A percentile compares a stretch with the other conserved stretches of the same genome.
These are phyloP conservation scores for Moniliella sp. DNA, from an alignment of 1,284 basidiomycete species.

Conservation along the genomic window DNA sequence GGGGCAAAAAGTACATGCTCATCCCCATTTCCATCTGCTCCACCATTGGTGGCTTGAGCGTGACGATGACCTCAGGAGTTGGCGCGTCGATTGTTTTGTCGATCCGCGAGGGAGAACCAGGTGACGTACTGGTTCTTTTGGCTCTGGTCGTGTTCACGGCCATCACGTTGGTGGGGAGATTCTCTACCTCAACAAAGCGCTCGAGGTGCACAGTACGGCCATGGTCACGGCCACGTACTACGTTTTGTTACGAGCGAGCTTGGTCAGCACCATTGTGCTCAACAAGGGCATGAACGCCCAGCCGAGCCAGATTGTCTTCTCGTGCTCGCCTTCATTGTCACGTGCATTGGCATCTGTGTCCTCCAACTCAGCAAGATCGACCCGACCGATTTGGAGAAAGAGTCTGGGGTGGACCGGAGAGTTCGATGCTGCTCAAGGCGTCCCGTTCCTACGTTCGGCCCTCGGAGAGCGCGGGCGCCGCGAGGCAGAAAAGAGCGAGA, in stretches of 20 bases:
- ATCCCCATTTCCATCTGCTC: conserved; percentile 60
- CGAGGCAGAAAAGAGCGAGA: too few species aligned
- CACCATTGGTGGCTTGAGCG: conserved; percentile 84
- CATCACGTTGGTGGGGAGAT: conserved; percentile 66
- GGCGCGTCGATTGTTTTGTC: conserved; percentile 73
- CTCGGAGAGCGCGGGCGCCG: too few species aligned
- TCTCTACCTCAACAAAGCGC: too few species aligned
- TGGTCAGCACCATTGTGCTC: conserved; percentile 42
- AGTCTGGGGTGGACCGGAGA: conserved; percentile 19
- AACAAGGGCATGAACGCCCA: conserved; percentile 71
- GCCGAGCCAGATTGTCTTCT: conserved; percentile 64
- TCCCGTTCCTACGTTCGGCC: too few species aligned
- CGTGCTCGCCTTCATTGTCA: conserved; percentile 65
- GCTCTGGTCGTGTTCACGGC: conserved; percentile 57
- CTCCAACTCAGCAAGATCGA: conserved; percentile 73
- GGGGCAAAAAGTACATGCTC: conserved; percentile 81
- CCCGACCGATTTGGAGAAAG: conserved; percentile 21
- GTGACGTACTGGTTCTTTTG: conserved; percentile 41
- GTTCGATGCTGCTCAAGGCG: too few species aligned
- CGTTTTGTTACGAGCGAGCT: conserved; percentile 60
- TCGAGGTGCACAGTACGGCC: too few species aligned
- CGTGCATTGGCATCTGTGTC: conserved; percentile 67
- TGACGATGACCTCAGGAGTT: conserved; percentile 81
- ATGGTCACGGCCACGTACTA: conserved; percentile 81
- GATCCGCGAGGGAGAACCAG: conserved; percentile 65